These are phyloP conservation scores for Keithomyces neogunnii DNA, from an alignment of 2,329 filamentous ascomycete genomes.

Conservation along the genomic window DNA sequence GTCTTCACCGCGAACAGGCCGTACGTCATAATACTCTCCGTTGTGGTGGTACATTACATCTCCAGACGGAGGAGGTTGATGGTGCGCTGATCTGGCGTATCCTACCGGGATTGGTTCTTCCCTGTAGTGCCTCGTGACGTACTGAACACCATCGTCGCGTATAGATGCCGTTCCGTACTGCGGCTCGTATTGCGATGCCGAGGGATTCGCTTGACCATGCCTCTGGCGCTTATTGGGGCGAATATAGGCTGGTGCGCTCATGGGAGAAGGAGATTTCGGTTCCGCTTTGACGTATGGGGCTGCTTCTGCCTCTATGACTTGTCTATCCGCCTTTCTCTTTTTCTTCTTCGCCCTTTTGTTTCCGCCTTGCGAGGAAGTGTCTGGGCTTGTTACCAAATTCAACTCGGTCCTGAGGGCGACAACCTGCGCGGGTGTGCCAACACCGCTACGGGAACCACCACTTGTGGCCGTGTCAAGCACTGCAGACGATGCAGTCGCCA, in stretches of 20 bases:
- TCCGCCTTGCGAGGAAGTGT: slow-evolving; percentile 49
- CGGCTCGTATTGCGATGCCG: slow-evolving; percentile 26
- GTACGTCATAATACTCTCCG: slow-evolving; percentile 24
- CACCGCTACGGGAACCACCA: neutral
- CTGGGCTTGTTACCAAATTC: slow-evolving; percentile 43
- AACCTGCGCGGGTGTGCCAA: slow-evolving; percentile 41
- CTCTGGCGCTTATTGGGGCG: slow-evolving; percentile 50
- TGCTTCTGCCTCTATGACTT: slow-evolving; percentile 35
- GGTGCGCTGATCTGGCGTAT: neutral
- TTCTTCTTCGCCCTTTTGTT: slow-evolving; percentile 45
- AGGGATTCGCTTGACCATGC: slow-evolving; percentile 32
- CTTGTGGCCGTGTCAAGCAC: neutral
- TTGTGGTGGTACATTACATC: slow-evolving; percentile 21
- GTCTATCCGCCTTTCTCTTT: slow-evolving; percentile 43
- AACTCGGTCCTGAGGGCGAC: slow-evolving; percentile 45
- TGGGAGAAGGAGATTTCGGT: slow-evolving; percentile 54
- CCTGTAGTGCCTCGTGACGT: slow-evolving; percentile 19
- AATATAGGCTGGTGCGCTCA: slow-evolving; percentile 41
- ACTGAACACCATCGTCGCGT: slow-evolving; percentile 25
- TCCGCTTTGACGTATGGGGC: slow-evolving; percentile 55
- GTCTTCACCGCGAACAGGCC: slow-evolving; percentile 18
- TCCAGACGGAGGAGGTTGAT: slow-evolving; percentile 12
- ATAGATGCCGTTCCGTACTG: slow-evolving; percentile 31
- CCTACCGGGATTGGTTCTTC: slow-evolving; percentile 17
- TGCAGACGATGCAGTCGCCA: slow-evolving; percentile 4